Evolutionary conservation across 139 green algal species (phyloP), one percentile per base, ranked within the genome.

Genomic region (Mesotaenium endlicherianum): DNA sequence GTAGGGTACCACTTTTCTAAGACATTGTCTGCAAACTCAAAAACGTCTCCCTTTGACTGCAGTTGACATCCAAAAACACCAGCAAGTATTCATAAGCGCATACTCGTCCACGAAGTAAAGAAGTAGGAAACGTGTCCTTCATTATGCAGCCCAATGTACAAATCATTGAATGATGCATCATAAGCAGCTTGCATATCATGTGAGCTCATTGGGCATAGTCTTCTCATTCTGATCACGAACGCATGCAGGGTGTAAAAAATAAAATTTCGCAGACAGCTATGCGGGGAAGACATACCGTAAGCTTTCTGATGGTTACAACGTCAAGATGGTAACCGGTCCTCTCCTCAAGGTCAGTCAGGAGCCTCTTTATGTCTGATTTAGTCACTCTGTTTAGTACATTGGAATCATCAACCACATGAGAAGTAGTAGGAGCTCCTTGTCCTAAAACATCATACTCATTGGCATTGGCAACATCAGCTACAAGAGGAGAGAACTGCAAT

Each of bases 1-100:
- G 85, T 90, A 26, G 86, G 86, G 45, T 90, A 90, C 86, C 86
- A 90, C 31, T 74, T 90, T 64, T 90, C 86, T n/a, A 90, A 58
- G 1, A 90, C 44, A 14, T 79, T 74, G 44, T 90, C 86, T 3
- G 86, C 75, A 1, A 91, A 88, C 36, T 90, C 85, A 69, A 90
- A 90, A 0, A 75, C 84, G 39, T 90, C 86, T n/a, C 53, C 72
- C 44, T 80, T 87, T 39, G 39, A 83, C 79, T 85, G 41, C n/a
- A n/a, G n/a, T n/a, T n/a, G n/a, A n/a, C n/a, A n/a, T n/a, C n/a
- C n/a, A n/a, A n/a, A n/a, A n/a, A n/a, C n/a, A n/a, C n/a, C n/a
- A n/a, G n/a, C n/a, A n/a, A n/a, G n/a, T n/a, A n/a, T n/a, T n/a
- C n/a, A n/a, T n/a, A n/a, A n/a, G n/a, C n/a, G n/a, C n/a, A n/a